Percentiles rank a stretch among this genome's conserved stretches.
Evolutionary conservation across 805 yeast genomes (phyloP).

Genomic region (Kluyveromyces lactis): DNA sequence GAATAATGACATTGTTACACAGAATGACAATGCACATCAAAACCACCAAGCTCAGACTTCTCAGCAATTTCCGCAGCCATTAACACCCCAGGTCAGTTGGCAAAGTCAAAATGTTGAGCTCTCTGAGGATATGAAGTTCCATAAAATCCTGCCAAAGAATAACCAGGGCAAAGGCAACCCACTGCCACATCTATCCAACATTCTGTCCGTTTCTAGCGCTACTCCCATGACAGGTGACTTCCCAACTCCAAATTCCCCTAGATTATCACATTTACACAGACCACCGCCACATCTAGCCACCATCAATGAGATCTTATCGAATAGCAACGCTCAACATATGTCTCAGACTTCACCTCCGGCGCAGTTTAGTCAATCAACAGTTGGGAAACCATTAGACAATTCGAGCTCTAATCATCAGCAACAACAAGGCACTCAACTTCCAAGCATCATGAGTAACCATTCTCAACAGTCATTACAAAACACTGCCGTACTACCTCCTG

Average conservation of each 20-base stretch:
- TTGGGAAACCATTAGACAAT: no score
- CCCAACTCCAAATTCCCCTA: constrained; percentile 10
- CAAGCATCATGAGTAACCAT: constrained; percentile 1
- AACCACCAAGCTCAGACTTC: background rate
- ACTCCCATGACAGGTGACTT: background rate
- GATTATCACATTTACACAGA: constrained; percentile 4
- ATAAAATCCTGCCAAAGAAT: constrained; percentile 9
- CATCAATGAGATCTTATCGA: constrained; percentile 13
- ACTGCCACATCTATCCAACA: constrained; percentile 10
- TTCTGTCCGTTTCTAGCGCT: constrained; percentile 5
- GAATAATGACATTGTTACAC: background rate
- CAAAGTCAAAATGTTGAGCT: constrained; percentile 6
- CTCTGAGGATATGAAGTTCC: constrained; percentile 14
- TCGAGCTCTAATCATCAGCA: no score
- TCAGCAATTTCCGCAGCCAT: background rate
- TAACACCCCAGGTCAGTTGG: no score
- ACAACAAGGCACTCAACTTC: background rate
- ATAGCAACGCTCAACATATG: constrained; percentile 3
- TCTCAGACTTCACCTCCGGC: no score
- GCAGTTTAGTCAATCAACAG: no score
- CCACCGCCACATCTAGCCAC: constrained; percentile 15
- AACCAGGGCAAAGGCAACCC: background rate
- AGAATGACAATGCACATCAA: no score
- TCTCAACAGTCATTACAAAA: background rate
- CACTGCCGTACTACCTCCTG: background rate